phyloP scores from a whole-genome alignment of 768 basidiomycete species.

The Suillus cothurnatus region DNA sequence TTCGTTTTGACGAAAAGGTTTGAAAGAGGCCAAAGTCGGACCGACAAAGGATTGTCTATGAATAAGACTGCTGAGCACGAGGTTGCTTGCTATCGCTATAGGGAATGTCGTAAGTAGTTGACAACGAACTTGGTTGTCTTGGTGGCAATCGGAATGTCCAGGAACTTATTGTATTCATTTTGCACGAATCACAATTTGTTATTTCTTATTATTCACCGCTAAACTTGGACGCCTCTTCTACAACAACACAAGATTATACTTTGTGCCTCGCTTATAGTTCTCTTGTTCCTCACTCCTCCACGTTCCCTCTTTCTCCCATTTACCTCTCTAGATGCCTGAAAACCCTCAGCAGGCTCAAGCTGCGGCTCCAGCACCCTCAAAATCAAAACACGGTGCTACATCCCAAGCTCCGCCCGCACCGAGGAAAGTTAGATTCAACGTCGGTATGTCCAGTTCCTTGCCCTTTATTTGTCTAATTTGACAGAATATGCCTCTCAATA shows the following conservation, averaged over 20 bases:
- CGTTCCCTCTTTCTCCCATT: neutral
- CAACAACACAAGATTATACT: conserved; percentile 1
- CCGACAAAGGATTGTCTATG: too few species aligned
- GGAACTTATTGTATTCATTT: conserved; percentile 2
- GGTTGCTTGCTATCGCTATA: neutral
- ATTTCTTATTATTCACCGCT: neutral
- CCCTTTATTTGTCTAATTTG: neutral
- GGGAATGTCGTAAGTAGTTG: conserved; percentile 5
- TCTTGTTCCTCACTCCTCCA: neutral
- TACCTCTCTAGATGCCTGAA: conserved; percentile 28
- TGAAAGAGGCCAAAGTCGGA: neutral
- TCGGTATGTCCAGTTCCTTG: conserved; percentile 49
- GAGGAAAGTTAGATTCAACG: conserved; percentile 88
- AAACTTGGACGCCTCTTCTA: neutral
- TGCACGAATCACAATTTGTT: neutral
- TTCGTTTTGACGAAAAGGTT: neutral
- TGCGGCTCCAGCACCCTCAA: conserved; percentile 25
- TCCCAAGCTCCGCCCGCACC: conserved; percentile 57
- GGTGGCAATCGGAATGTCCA: conserved; percentile 6
- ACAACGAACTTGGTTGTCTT: conserved; percentile 6
- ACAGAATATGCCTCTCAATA: conserved; percentile 22
- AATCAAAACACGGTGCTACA: conserved; percentile 47
- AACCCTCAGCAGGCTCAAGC: conserved; percentile 17
- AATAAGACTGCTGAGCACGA: neutral
- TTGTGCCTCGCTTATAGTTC: conserved; percentile 5